Evolutionary conservation across 352 stramenopile species (phyloP).

Genomic region (Thraustotheca clavata): DNA sequence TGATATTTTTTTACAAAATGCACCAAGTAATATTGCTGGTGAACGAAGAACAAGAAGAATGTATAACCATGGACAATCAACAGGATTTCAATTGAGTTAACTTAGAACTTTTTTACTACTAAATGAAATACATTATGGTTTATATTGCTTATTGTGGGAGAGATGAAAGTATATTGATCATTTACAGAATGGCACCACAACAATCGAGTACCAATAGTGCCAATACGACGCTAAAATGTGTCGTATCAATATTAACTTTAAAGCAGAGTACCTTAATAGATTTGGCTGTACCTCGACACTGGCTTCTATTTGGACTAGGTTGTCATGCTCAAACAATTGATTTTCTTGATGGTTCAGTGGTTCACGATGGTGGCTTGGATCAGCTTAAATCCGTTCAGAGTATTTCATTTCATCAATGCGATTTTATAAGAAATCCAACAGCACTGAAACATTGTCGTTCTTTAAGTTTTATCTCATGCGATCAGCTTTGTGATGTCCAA

Average conservation of each 20-base stretch:
- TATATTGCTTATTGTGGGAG: too few relatives aligned
- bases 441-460: background rate
- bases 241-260: too few relatives aligned
- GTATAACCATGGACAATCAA: slow-evolving; percentile 9
- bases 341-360: slow-evolving; percentile 7
- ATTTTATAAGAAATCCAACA: background rate
- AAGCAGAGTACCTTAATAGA: background rate
- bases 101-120: too few relatives aligned
- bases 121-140: too few relatives aligned
- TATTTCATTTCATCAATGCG: slow-evolving; percentile 13
- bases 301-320: slow-evolving; percentile 2
- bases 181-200: too few relatives aligned
- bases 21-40: background rate
- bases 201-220: too few relatives aligned
- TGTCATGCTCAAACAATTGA: background rate
- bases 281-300: background rate
- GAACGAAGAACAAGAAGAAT: slow-evolving; percentile 13
- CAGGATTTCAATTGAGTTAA: background rate
- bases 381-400: background rate
- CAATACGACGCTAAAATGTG: too few relatives aligned
- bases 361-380: background rate
- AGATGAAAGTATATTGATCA: too few relatives aligned
- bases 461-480: slow-evolving; percentile 27
- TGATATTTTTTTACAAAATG: slow-evolving; percentile 18
- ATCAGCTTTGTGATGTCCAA: slow-evolving; percentile 35